A percentile compares a stretch with the other conserved stretches of the same genome.
Conservation (phyloP, 352 stramenopile species). For the Bremia lactucae region DNA sequence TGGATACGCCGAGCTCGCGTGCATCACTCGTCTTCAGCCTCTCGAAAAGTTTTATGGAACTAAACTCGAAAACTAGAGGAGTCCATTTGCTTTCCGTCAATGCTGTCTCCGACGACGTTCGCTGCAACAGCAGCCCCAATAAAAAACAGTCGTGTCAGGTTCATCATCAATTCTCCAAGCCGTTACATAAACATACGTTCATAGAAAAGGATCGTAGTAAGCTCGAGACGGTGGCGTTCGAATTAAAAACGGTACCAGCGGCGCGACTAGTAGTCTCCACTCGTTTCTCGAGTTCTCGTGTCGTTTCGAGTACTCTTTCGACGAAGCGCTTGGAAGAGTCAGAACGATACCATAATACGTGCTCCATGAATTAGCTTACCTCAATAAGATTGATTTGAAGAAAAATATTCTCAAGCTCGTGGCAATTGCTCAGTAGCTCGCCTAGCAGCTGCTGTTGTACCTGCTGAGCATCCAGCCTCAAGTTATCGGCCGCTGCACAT, state of each 20-base stretch:
- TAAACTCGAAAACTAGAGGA: conserved; percentile 50
- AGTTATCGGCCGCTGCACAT: conserved; percentile 30
- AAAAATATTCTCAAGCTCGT: conserved; percentile 74
- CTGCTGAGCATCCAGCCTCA: conserved; percentile 42
- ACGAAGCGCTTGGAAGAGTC: conserved; percentile 38
- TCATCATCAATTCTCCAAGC: background rate
- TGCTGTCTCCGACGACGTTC: conserved; percentile 16
- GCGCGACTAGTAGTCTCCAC: conserved; percentile 41
- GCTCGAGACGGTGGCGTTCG: conserved; percentile 41
- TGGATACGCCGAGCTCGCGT: conserved; percentile 50
- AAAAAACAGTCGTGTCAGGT: background rate
- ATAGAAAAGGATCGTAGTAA: conserved; percentile 52
- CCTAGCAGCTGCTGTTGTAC: conserved; percentile 38
- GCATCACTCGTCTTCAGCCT: conserved; percentile 43
- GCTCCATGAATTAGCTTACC: conserved; percentile 11
- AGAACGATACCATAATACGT: background rate
- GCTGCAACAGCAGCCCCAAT: conserved; percentile 16
- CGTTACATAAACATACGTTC: conserved; percentile 27
- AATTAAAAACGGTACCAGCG: conserved; percentile 50
- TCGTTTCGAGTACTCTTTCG: conserved; percentile 36
- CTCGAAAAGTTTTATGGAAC: conserved; percentile 33
- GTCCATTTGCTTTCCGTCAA: conserved; percentile 38
- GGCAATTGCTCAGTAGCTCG: conserved; percentile 51
- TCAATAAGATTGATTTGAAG: conserved; percentile 66
- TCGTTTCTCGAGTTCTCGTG: conserved; percentile 54